Evolutionary conservation across 371 early-diverging fungal species (phyloP).

Genomic region (Synchytrium microbalum): DNA sequence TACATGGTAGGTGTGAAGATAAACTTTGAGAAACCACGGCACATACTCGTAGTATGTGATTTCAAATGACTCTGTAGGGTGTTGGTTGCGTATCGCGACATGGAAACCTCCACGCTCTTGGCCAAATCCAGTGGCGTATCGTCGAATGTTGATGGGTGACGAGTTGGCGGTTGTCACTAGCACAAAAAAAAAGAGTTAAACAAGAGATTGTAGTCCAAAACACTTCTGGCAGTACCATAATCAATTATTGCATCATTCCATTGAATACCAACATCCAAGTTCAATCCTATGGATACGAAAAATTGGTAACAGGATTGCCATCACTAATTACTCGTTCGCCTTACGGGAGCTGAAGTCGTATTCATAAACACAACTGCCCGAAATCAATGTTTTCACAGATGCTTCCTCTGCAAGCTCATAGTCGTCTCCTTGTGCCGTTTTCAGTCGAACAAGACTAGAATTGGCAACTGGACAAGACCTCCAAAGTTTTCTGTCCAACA

Average conservation of each 20-base stretch:
- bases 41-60: conserved; percentile 67
- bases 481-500: conserved; percentile 41
- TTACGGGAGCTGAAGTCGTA: neutral
- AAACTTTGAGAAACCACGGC: conserved; percentile 88
- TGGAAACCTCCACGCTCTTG: conserved; percentile 78
- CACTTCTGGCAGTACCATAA: neutral
- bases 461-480: neutral
- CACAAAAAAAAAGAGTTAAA: conserved; percentile 11
- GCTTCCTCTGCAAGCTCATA: too few relatives aligned
- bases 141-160: conserved; percentile 50
- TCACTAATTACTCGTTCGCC: neutral
- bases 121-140: conserved; percentile 70
- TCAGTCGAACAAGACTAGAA: neutral
- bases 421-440: too few relatives aligned
- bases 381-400: too few relatives aligned
- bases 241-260: neutral
- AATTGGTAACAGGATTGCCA: neutral
- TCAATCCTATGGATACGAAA: neutral
- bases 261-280: conserved; percentile 1
- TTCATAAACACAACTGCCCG: too few relatives aligned
- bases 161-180: neutral
- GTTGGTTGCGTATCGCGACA: conserved; percentile 59
- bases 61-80: conserved; percentile 30
- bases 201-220: too few relatives aligned
- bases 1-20: conserved; percentile 60